Percentiles rank a stretch among this genome's conserved stretches.
These are phyloP conservation scores for Leishmania turanica DNA, from an alignment of 208 protist genomes.

Conservation along the genomic window DNA sequence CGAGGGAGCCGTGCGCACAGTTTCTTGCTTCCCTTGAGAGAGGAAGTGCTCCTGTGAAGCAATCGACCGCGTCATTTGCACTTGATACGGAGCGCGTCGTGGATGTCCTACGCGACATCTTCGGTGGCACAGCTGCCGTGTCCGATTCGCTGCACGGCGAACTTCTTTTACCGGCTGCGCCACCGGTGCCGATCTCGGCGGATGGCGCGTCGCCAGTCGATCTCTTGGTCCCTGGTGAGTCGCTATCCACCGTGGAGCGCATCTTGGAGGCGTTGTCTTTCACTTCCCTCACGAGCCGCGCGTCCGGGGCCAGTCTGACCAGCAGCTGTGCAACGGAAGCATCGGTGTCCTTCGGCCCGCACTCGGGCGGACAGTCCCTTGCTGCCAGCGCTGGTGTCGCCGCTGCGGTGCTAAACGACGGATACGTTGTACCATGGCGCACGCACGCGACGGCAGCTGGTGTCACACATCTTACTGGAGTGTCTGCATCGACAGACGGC, in stretches of 20 bases:
- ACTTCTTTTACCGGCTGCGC: not conserved
- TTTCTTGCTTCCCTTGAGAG: not conserved
- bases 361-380: not conserved
- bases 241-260: conserved; percentile 8
- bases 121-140: not conserved
- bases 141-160: not conserved
- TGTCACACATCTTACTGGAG: not conserved
- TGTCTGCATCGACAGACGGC: not conserved
- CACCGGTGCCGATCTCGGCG: not conserved
- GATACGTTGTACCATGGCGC: conserved; percentile 29
- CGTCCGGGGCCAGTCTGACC: not conserved
- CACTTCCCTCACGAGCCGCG: conserved; percentile 18
- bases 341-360: not conserved
- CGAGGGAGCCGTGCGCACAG: conserved; percentile 16
- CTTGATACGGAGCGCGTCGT: conserved; percentile 3
- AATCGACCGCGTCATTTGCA: not conserved
- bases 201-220: not conserved
- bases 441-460: not conserved
- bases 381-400: not conserved
- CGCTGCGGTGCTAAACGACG: not conserved
- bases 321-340: not conserved
- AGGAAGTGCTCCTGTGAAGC: not conserved
- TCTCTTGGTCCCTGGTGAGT: conserved; percentile 1
- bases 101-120: conserved; percentile 18
- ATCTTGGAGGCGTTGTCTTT: conserved; percentile 32